Evolutionary conservation across 2,329 filamentous ascomycete species (phyloP), one percentile per base, ranked within the genome.

Genomic region (Pseudocercospora eumusae): DNA sequence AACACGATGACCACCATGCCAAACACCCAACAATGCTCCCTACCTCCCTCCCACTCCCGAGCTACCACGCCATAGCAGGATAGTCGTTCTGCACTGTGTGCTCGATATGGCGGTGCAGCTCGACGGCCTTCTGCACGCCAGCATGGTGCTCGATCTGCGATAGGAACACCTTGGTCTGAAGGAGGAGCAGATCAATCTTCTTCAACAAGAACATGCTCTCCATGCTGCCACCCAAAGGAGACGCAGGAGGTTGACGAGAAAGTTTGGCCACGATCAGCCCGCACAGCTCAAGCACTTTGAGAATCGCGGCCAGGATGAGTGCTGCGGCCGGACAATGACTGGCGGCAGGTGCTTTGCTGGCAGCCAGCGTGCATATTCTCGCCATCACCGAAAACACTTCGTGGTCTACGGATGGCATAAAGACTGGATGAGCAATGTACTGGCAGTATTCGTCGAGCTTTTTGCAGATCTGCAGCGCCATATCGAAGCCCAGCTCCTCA

Each of bases 401-500:
- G 27, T 60, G 58, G 42, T 60, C 33, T 3, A 60, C 58, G 6
- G 52, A 60, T 13, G 58, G 53, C 23, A 52, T 28, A 25, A 28
- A 52, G 47, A 52, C 47, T 3, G 50, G 44, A 21, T 55, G 52
- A 15, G 50, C 44, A 31, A 56, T 31, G 40, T 56, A 54, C 4
- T 55, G 52, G 52, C 58, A 54, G 40, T 60, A 60, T 27, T 60
- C 58, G 21, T 60, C 50, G 25, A 60, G 58, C 23, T 60, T 53
- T 18, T 49, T 56, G 58, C 58, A 60, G 36, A 60, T 21, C 23
- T 60, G 58, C 47, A 60, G 31, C 20, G 58, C 44, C 21, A 50
- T 47, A 6, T 60, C 58, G 27, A 60, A 60, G 23, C 40, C 42
- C 15, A 60, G 25, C 27, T 56, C 58, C 3, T 49, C 52, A 2